phyloP scores from a whole-genome alignment of 2,329 filamentous ascomycete genomes.

The Colletotrichum scovillei region DNA sequence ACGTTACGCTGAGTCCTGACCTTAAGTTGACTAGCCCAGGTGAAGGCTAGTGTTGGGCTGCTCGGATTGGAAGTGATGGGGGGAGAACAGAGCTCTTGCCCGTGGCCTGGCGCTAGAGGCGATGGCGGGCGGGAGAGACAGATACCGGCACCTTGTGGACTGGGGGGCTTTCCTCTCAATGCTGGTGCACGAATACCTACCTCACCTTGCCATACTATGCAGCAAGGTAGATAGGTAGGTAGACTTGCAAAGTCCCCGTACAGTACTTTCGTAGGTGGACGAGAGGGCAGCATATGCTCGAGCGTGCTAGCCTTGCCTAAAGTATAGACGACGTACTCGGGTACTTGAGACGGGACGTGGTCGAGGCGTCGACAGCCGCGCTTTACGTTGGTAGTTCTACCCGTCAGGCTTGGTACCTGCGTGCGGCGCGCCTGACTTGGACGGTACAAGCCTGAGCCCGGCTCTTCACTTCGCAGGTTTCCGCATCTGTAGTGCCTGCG shows the following conservation, averaged over 20 bases:
- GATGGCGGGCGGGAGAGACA: constrained; percentile 28
- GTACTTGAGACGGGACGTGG: constrained; percentile 14
- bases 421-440: constrained; percentile 2
- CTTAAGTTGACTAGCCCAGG: constrained; percentile 6
- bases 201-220: background rate
- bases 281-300: background rate
- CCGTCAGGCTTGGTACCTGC: constrained; percentile 8
- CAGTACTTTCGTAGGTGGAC: background rate
- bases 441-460: background rate
- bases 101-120: constrained; percentile 21
- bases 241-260: no score
- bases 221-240: no score
- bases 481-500: background rate
- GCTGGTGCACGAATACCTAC: background rate
- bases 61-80: constrained; percentile 15
- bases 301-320: constrained; percentile 19
- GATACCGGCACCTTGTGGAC: constrained; percentile 20
- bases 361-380: constrained; percentile 12
- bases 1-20: constrained; percentile 19
- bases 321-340: constrained; percentile 16
- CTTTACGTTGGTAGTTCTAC: constrained; percentile 7
- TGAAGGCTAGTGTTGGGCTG: background rate
- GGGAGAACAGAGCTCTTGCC: background rate
- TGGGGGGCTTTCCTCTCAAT: constrained; percentile 1
- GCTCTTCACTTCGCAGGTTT: background rate